These are phyloP conservation scores for Venturia pyrina DNA, from an alignment of 2,329 filamentous ascomycete species.

Conservation along the genomic window DNA sequence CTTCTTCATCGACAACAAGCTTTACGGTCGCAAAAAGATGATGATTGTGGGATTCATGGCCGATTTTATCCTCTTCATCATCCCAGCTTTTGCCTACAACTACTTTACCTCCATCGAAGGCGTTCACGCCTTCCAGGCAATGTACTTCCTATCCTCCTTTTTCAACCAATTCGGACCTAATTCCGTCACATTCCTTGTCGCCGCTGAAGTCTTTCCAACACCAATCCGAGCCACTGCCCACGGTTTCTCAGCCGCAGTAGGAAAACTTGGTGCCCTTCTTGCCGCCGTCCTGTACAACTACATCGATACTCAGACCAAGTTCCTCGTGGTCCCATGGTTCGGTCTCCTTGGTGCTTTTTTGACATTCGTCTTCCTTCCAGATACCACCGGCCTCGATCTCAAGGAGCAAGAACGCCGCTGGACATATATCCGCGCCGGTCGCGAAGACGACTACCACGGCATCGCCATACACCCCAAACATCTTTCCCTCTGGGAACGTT, in stretches of 20 bases:
- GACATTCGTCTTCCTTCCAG: conserved; percentile 81
- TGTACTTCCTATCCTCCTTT: conserved; percentile 97
- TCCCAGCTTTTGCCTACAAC: conserved; percentile 78
- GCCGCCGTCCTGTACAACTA: conserved; percentile 92
- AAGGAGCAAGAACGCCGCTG: conserved; percentile 96
- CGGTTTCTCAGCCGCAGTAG: conserved; percentile 84
- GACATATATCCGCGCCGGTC: conserved; percentile 72
- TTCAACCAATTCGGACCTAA: conserved; percentile 99
- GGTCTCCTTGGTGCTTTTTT: conserved; percentile 77
- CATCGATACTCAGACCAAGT: conserved; percentile 74
- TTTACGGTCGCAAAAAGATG: conserved; percentile 95
- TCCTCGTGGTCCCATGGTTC: conserved; percentile 92
- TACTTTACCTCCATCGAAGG: conserved; percentile 66
- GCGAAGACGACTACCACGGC: conserved; percentile 77
- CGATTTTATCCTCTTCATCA: conserved; percentile 86
- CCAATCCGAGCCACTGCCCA: conserved; percentile 88
- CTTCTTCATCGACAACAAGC: conserved; percentile 87
- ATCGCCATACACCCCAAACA: conserved; percentile 86
- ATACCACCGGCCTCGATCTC: conserved; percentile 90
- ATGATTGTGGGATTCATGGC: conserved; percentile 88
- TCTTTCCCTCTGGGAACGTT: conserved; percentile 77
- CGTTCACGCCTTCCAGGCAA: conserved; percentile 86
- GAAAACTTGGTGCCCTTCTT: conserved; percentile 79
- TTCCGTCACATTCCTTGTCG: conserved; percentile 90
- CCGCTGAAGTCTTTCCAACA: conserved; percentile 92